These are phyloP conservation scores for Pachyrhizus erosus DNA, from an alignment of 306 rosid species.

Conservation along the genomic window DNA sequence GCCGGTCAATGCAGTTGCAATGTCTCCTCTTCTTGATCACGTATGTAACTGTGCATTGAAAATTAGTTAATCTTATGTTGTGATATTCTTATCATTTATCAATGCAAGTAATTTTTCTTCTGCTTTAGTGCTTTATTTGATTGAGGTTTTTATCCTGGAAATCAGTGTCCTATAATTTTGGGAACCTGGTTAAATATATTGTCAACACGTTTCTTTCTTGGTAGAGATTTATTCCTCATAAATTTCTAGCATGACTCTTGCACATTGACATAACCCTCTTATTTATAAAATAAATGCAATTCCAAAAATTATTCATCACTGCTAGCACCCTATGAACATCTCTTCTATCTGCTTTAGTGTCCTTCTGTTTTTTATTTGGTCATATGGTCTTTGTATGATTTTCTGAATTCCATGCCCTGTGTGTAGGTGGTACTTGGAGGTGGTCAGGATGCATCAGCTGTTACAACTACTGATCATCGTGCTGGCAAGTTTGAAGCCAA, in stretches of 20 bases:
- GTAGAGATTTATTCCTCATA: neutral
- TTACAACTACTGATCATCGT: conserved; percentile 86
- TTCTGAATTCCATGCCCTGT: neutral
- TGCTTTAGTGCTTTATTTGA: conserved; percentile 22
- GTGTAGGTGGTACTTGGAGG: conserved; percentile 92
- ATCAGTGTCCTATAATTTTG: neutral
- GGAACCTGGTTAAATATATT: neutral
- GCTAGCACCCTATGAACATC: neutral
- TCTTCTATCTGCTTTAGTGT: conserved; percentile 3
- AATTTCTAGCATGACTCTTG: neutral
- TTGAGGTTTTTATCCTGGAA: neutral
- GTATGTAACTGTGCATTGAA: conserved; percentile 55
- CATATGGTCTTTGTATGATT: neutral
- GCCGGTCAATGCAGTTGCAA: conserved; percentile 94
- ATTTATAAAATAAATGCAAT: neutral
- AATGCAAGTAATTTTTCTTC: neutral
- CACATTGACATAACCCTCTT: neutral
- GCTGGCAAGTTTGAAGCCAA: conserved; percentile 95
- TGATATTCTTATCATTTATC: conserved; percentile 3
- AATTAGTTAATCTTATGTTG: neutral
- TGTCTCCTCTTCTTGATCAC: conserved; percentile 94
- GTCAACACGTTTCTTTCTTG: neutral
- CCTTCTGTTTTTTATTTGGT: neutral
- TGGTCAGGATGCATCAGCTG: conserved; percentile 95
- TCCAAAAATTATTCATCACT: neutral